Conservation (phyloP, 1,139 yeast genomes). For the Magnusiomyces tetraspermus region DNA sequence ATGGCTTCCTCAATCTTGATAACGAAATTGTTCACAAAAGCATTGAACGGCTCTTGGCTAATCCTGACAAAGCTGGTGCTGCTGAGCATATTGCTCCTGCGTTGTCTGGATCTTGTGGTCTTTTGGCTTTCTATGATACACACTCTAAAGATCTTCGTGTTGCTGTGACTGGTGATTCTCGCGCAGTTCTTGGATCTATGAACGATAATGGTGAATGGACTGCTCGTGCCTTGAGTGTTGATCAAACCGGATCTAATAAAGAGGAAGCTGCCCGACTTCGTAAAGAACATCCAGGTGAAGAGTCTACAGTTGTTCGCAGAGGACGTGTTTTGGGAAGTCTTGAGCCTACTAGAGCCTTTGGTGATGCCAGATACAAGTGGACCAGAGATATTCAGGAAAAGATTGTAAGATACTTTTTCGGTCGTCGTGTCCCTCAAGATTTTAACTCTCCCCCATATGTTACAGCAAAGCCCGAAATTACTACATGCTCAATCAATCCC, state of each 20-base stretch:
- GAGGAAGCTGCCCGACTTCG: constrained; percentile 78
- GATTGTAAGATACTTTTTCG: constrained; percentile 70
- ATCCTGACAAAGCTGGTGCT: constrained; percentile 49
- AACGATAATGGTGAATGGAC: constrained; percentile 63
- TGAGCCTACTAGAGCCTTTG: constrained; percentile 95
- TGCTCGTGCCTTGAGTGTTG: constrained; percentile 75
- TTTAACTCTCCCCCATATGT: constrained; percentile 91
- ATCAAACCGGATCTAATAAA: constrained; percentile 89
- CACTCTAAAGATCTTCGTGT: constrained; percentile 63
- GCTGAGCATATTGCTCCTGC: constrained; percentile 85
- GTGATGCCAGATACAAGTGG: constrained; percentile 89
- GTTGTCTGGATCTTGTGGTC: constrained; percentile 88
- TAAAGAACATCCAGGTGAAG: constrained; percentile 86
- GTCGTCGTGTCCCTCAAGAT: constrained; percentile 70
- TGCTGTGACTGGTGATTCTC: constrained; percentile 94
- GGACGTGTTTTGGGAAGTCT: constrained; percentile 92
- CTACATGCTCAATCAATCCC: constrained; percentile 69
- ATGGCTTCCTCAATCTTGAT: constrained; percentile 76
- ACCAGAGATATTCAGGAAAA: constrained; percentile 67
- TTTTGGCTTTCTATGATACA: constrained; percentile 79
- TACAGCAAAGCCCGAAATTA: constrained; percentile 90
- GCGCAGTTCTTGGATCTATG: constrained; percentile 78
- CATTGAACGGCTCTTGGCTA: constrained; percentile 56
- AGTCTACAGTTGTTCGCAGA: constrained; percentile 59
- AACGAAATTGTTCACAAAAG: constrained; percentile 76